These are phyloP conservation scores for Oryza glaberrima DNA, from an alignment of 176 grass and related monocot species.

Conservation along the genomic window DNA sequence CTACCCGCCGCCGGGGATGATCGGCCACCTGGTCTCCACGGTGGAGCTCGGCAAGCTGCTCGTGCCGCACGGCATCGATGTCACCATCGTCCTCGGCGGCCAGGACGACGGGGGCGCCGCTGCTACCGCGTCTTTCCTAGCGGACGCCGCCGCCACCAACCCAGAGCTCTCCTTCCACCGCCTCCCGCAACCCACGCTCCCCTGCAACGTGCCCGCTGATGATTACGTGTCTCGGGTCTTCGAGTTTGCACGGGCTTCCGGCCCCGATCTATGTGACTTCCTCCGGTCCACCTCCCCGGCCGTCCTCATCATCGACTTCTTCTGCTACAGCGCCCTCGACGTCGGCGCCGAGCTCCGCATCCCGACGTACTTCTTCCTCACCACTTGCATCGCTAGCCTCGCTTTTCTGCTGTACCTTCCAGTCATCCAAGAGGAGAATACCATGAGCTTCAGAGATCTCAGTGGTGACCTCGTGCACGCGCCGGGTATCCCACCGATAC, in stretches of 20 bases:
- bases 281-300: slow-evolving; percentile 26
- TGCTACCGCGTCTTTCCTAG: neutral
- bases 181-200: too few species aligned
- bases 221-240: slow-evolving; percentile 6
- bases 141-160: too few species aligned
- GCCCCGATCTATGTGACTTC: slow-evolving; percentile 16
- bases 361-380: slow-evolving; percentile 54
- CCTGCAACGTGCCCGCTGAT: neutral
- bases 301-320: slow-evolving; percentile 56
- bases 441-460: slow-evolving; percentile 14
- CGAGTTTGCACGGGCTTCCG: slow-evolving; percentile 37
- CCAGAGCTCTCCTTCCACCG: too few species aligned
- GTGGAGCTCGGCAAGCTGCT: slow-evolving; percentile 53
- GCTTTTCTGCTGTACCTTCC: slow-evolving; percentile 24
- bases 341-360: slow-evolving; percentile 51
- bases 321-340: slow-evolving; percentile 43
- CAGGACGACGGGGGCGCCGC: slow-evolving; percentile 16
- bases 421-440: neutral
- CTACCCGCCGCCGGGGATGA: slow-evolving; percentile 37
- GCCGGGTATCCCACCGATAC: slow-evolving; percentile 37
- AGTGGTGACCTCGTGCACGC: neutral
- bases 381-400: slow-evolving; percentile 29
- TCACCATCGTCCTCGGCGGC: slow-evolving; percentile 41
- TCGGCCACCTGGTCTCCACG: slow-evolving; percentile 47
- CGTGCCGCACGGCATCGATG: slow-evolving; percentile 36